These are phyloP conservation scores for Rhypophila decipiens DNA, from an alignment of 495 filamentous ascomycete genomes.

Conservation along the genomic window DNA sequence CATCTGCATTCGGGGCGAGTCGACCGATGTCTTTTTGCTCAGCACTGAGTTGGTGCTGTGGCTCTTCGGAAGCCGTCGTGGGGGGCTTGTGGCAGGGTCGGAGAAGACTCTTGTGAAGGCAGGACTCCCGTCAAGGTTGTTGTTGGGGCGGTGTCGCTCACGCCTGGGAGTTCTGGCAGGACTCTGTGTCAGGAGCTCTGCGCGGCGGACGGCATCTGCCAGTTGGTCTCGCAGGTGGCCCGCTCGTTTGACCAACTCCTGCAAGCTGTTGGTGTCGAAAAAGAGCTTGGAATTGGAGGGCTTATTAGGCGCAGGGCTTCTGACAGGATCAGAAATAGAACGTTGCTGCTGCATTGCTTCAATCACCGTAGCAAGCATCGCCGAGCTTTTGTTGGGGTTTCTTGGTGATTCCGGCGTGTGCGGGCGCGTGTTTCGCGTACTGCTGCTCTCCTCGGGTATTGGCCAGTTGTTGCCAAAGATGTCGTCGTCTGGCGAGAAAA, in stretches of 20 bases:
- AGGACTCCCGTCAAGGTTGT: slow-evolving; percentile 46
- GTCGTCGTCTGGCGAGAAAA: slow-evolving; percentile 58
- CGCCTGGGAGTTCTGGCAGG: slow-evolving; percentile 46
- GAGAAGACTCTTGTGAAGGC: slow-evolving; percentile 59
- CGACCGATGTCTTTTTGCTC: slow-evolving; percentile 39
- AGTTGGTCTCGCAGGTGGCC: slow-evolving; percentile 66
- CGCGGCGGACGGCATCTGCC: slow-evolving; percentile 71
- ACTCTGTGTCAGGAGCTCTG: slow-evolving; percentile 64
- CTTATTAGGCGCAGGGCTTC: slow-evolving; percentile 27
- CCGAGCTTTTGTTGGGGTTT: slow-evolving; percentile 38
- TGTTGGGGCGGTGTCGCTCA: slow-evolving; percentile 26
- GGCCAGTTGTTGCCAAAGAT: slow-evolving; percentile 53
- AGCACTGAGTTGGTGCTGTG: slow-evolving; percentile 46
- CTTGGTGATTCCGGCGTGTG: slow-evolving; percentile 31
- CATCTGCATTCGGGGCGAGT: slow-evolving; percentile 57
- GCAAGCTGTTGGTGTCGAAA: slow-evolving; percentile 85
- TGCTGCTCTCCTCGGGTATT: slow-evolving; percentile 22
- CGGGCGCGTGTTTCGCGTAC: slow-evolving; percentile 22
- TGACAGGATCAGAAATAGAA: slow-evolving; percentile 38
- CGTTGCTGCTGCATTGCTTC: slow-evolving; percentile 72
- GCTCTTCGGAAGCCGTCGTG: slow-evolving; percentile 41
- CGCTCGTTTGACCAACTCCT: slow-evolving; percentile 79
- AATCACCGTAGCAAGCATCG: slow-evolving; percentile 66
- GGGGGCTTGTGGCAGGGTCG: slow-evolving; percentile 42
- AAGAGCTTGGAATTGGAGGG: slow-evolving; percentile 68